Conservation (phyloP, 1,284 basidiomycete species). For the Sporisorium graminicola region DNA sequence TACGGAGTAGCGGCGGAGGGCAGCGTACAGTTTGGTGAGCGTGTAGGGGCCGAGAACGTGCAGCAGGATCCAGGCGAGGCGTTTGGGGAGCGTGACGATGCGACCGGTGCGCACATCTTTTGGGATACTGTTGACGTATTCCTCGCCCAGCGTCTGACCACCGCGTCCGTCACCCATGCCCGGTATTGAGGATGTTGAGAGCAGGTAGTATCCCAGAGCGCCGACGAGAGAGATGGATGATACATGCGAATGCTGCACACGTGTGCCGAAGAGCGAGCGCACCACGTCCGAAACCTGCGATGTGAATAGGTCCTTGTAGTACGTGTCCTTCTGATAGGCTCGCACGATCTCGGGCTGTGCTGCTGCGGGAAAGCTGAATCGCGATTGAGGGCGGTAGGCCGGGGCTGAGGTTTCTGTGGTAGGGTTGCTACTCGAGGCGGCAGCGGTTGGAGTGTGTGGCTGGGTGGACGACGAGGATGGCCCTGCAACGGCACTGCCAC, state of each 20-base stretch:
- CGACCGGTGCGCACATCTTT: constrained; percentile 55
- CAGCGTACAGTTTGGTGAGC: constrained; percentile 60
- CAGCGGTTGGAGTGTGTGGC: neutral
- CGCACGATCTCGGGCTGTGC: constrained; percentile 50
- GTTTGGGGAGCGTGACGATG: constrained; percentile 52
- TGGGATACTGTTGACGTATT: constrained; percentile 71
- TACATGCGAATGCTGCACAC: constrained; percentile 66
- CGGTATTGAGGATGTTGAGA: constrained; percentile 60
- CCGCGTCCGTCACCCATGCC: constrained; percentile 51
- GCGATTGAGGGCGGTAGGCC: constrained; percentile 26
- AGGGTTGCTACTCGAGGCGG: neutral
- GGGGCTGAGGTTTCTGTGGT: neutral
- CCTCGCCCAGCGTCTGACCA: constrained; percentile 71
- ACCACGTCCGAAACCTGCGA: constrained; percentile 68
- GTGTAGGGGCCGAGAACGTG: constrained; percentile 68
- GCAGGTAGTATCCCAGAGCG: constrained; percentile 67
- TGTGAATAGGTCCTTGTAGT: constrained; percentile 68
- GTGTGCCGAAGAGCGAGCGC: constrained; percentile 67
- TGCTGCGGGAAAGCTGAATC: constrained; percentile 40
- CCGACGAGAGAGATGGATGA: constrained; percentile 65
- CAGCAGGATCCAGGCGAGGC: constrained; percentile 62
- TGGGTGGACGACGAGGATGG: neutral
- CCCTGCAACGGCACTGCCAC: neutral
- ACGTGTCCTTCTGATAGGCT: constrained; percentile 58
- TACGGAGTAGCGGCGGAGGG: constrained; percentile 36